phyloP scores from a whole-genome alignment of 129 eudicot genomes.

The Tagetes erecta region DNA sequence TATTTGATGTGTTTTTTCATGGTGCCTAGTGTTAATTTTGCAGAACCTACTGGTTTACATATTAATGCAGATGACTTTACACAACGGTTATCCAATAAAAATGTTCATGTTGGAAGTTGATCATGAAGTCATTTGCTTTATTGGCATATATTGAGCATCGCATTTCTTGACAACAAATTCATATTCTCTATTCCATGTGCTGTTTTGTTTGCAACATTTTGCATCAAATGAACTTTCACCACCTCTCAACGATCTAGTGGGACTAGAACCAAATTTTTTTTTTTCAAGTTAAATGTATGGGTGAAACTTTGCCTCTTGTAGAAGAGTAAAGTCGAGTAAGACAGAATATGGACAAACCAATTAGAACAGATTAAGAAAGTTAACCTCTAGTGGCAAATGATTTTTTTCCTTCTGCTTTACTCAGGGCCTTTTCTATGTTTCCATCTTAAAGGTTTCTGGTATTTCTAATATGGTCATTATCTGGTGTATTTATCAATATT shows the following conservation, averaged over 20 bases:
- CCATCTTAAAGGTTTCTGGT: constrained; percentile 14
- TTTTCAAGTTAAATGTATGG: background rate
- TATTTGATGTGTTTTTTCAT: background rate
- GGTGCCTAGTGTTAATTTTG: constrained; percentile 3
- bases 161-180: background rate
- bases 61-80: background rate
- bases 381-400: constrained; percentile 14
- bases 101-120: background rate
- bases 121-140: background rate
- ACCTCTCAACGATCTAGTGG: background rate
- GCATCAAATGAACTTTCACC: background rate
- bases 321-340: background rate
- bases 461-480: background rate
- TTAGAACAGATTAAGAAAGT: constrained; percentile 12
- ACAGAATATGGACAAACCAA: background rate
- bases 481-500: background rate
- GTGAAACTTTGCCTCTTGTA: constrained; percentile 1
- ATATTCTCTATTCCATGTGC: background rate
- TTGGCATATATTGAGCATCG: constrained; percentile 5
- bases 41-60: background rate
- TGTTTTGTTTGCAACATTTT: constrained; percentile 11
- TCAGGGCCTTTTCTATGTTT: background rate
- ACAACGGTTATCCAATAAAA: background rate
- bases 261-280: constrained; percentile 5
- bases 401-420: constrained; percentile 14